Evolutionary conservation across 306 rosid genomes (phyloP), one percentile per base, ranked within the genome.

Genomic region (Urtica urens): DNA sequence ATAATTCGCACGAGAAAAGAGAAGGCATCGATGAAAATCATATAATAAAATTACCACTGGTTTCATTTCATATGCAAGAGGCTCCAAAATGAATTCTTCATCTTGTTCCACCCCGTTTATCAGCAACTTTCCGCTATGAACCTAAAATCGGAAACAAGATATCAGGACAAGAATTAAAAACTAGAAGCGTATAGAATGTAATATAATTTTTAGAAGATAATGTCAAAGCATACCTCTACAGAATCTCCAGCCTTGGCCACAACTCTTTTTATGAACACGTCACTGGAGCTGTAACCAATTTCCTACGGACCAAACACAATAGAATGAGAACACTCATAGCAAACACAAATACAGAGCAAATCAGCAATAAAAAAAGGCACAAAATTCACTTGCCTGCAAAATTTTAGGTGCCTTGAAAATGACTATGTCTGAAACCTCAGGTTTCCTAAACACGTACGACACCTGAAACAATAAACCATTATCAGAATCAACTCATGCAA

Each of bases 241-340:
- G 22, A 47, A 47, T 90, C 99, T 49, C 99, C 99, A 58, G 86
- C 95, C 71, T 72, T 81, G 18, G 99, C 99, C 46, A 90, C 99
- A 46, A 90, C 58, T 65, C 99, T 81, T 60, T 90, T 90, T 16
- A 90, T 73, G 58, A 85, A 85, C 7, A 79, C 81, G 62, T 90
- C 99, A 26, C 71, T 60, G 0, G 95, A 69, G 55, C 59, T 40
- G 59, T 48, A 85, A 55, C 94, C 95, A 55, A 51, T 2, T 43
- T 79, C 74, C 99, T 90, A 40, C 76, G 60, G 21, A 38, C 26
- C 46, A 48, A 61, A 45, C 63, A 38, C 38, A 54, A 39, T 4
- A 17, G 8, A 28, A 48, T 12, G 10, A 21, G 15, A 35, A 41
- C 56, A 33, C 26, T 44, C 49, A 13, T 33, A 50, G 9, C 35